Base-by-base conservation (phyloP, 805 yeast species). In the Torulaspora delbrueckii region DNA sequence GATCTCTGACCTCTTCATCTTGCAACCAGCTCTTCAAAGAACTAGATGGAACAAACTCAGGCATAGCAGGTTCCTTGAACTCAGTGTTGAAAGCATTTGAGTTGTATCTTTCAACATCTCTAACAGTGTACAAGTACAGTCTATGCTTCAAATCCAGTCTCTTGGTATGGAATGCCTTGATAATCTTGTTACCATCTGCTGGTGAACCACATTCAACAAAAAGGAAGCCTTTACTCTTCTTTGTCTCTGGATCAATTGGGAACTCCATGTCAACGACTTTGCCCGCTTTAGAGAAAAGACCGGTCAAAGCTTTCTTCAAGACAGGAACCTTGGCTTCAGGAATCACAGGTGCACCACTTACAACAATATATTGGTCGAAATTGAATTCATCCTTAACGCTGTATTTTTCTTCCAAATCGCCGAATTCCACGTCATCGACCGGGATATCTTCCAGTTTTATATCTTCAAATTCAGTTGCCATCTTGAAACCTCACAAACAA, bases 291-390 rank as follows among this genome's bases (percentile, higher is more conserved):
- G 79, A 71, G 62, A 93, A 83, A 43, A 88, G 75, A 71, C 90
- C 91, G 56, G 76, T 78, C 61, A 93, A 76, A 37, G 95, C 97
- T 67, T 87, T 90, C 56, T 82, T 77, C 63, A 93, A 77, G 47
- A 86, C 80, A 45, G 88, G 86, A 42, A 82, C 86, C 70, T 93
- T 93, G 43, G 87, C 66, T 63, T 84, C 95, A 47, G 97, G 96
- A 22, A 96, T 96, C 51, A 88, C 74, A 55, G 99, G 99, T 8
- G 96, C 90, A 39, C 99, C 99, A 65, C 89, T 97, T 42, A 88
- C 84, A 25, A 91, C 86, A 47, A 91, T 80, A 62, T 79, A 89
- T 59, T 78, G 78, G 60, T 86, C 96, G 46, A 86, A 74, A 41
- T 81, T 78, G 47, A 75, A 70, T 42, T 78, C 79, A 43, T 76